These are phyloP conservation scores for Chlorella sorokiniana DNA, from an alignment of 139 green algal genomes.

Conservation along the genomic window DNA sequence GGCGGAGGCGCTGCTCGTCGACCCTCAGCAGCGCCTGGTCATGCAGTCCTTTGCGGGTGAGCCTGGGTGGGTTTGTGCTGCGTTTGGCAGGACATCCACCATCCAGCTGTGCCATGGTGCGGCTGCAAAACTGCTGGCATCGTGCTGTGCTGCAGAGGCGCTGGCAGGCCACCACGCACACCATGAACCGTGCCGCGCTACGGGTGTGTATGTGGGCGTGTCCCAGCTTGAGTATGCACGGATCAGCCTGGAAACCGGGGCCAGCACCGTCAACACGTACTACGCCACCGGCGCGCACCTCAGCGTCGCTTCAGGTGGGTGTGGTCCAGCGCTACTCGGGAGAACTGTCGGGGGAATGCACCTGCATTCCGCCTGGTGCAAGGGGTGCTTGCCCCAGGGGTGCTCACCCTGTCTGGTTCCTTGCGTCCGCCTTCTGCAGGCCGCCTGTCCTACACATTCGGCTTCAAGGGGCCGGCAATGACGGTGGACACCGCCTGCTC, in stretches of 20 bases:
- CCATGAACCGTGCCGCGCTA: neutral
- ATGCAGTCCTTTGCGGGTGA: slow-evolving; percentile 46
- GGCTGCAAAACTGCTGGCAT: neutral
- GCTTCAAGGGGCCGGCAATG: slow-evolving; percentile 66
- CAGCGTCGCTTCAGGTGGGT: slow-evolving; percentile 61
- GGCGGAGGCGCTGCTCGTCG: slow-evolving; percentile 73
- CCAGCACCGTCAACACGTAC: slow-evolving; percentile 66
- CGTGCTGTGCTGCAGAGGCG: neutral
- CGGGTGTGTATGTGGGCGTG: slow-evolving; percentile 79
- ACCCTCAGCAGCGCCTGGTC: slow-evolving; percentile 83
- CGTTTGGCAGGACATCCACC: neutral
- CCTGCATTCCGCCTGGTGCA: slow-evolving; percentile 27
- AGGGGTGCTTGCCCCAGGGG: no score
- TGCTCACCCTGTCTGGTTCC: no score
- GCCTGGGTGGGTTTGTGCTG: neutral
- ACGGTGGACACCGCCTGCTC: slow-evolving; percentile 87
- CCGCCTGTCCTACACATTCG: slow-evolving; percentile 77
- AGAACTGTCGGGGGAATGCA: neutral
- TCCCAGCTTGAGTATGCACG: slow-evolving; percentile 81
- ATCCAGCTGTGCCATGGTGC: neutral
- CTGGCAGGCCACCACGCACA: neutral
- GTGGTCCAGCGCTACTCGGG: no score
- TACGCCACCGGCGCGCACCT: slow-evolving; percentile 81
- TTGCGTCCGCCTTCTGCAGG: slow-evolving; percentile 60
- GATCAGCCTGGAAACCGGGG: slow-evolving; percentile 41